phyloP scores from a whole-genome alignment of 2,329 filamentous ascomycete species.

The Nigrograna mackinnonii region DNA sequence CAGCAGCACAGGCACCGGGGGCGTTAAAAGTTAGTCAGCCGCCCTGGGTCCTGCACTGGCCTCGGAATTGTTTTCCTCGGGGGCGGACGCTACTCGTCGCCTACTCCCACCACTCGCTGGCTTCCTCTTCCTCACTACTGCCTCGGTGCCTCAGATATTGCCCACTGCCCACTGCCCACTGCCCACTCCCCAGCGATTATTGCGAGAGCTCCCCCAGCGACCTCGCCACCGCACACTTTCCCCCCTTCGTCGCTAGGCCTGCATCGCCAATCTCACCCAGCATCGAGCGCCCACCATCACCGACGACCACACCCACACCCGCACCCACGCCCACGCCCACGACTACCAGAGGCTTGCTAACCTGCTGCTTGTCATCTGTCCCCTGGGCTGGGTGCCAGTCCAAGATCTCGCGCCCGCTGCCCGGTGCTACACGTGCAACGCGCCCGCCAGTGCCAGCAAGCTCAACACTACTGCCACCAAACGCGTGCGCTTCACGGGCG shows the following conservation, averaged over 20 bases:
- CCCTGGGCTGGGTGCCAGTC: background rate
- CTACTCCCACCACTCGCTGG: background rate
- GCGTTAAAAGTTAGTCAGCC: no score
- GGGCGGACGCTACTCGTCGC: no score
- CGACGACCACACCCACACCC: conserved; percentile 11
- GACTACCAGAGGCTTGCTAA: background rate
- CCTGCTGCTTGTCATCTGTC: background rate
- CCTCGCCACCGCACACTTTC: conserved; percentile 24
- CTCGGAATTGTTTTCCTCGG: no score
- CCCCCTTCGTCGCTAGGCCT: conserved; percentile 40
- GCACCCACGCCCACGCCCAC: conserved; percentile 2
- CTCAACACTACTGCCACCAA: conserved; percentile 2
- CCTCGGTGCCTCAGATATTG: background rate
- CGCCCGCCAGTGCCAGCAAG: conserved; percentile 7
- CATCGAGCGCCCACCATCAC: no score
- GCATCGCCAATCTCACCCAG: conserved; percentile 40
- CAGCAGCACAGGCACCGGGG: no score
- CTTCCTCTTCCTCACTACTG: background rate
- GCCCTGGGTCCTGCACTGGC: no score
- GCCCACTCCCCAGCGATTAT: background rate
- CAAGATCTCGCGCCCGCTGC: conserved; percentile 19
- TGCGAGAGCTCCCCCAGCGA: background rate
- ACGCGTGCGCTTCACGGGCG: no score
- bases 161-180: background rate
- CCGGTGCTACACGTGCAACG: conserved; percentile 36